Base-by-base conservation (phyloP, 305 asterid species). In the Ilex paraguariensis region DNA sequence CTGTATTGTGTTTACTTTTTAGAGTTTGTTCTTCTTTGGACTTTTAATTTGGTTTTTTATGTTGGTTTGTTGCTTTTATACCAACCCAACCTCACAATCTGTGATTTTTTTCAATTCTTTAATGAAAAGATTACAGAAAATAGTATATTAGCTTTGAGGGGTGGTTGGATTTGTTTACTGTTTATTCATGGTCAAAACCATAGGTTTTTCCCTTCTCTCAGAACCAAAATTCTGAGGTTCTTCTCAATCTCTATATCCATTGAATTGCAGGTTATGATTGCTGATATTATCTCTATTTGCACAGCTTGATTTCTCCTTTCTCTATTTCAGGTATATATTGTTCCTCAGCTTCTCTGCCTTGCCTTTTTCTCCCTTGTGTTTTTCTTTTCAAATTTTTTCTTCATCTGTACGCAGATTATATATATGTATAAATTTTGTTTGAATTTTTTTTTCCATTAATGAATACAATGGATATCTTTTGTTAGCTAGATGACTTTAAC, bases 51-150 rank as follows among this genome's bases (percentile, higher is more conserved):
- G 32, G 68, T 56, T 53, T 1, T 65, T 66, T 55, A 30, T 53
- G 44, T 51, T 16, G 51, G 53, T 16, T 64, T 56, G 75, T 62
- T 82, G 88, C 82, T 78, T 62, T 67, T 61, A 62, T 70, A 73
- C 86, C 84, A 48, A 78, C 66, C 77, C 66, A 39, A 71, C 68
- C 62, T 59, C 13, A 56, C 30, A 60, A 57, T 14, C 54, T 75
- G 71, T 21, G 28, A 21, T 21, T 21, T 21, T 21, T 21, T 21
- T 21, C 42, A 16, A 49, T 51, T 52, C 50, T 75, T 68, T 77
- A 70, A 40, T 69, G 57, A 28, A 58, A 66, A 64, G 63, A 48
- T 54, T 53, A 30, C 66, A 67, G 54, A 64, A 65, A 66, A 51
- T 17, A 65, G 68, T 71, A 46, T 69, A 32, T 65, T 8, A 21